Evolutionary conservation across 176 grass and related monocot species (phyloP).

Genomic region (Chloris gayana): DNA sequence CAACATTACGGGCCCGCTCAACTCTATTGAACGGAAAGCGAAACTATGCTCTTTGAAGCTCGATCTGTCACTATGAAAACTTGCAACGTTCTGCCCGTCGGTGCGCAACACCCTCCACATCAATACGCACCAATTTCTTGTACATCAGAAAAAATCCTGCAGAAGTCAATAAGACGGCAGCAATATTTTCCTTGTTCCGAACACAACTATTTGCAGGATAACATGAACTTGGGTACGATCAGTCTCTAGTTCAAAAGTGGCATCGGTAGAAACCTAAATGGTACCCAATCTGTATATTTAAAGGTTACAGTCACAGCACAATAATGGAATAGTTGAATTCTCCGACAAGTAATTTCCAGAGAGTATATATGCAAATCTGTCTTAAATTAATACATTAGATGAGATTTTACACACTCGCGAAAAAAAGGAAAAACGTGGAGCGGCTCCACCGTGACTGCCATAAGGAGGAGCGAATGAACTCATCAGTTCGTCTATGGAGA

Average conservation of each 20-base stretch:
- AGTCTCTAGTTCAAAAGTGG: neutral
- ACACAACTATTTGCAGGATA: neutral
- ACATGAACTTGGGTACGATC: neutral
- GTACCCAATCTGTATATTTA: neutral
- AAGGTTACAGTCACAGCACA: neutral
- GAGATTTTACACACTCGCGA: conserved; percentile 26
- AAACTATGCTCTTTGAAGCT: neutral
- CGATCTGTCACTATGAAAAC: neutral
- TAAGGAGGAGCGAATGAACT: conserved; percentile 9
- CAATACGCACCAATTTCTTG: neutral
- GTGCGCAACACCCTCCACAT: neutral
- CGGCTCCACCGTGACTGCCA: neutral
- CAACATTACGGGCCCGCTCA: neutral
- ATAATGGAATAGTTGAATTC: neutral
- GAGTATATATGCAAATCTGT: conserved; percentile 7
- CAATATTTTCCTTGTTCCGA: neutral
- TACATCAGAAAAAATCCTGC: neutral
- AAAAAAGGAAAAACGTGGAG: conserved; percentile 5
- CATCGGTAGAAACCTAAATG: neutral
- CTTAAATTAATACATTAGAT: conserved; percentile 31
- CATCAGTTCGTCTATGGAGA: conserved; percentile 3
- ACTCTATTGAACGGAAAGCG: neutral
- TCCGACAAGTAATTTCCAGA: conserved; percentile 6
- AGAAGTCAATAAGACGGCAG: neutral
- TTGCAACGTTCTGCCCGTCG: neutral